Evolutionary conservation across 2,329 filamentous ascomycete genomes (phyloP).

Genomic region (Colletotrichum brevisporum): DNA sequence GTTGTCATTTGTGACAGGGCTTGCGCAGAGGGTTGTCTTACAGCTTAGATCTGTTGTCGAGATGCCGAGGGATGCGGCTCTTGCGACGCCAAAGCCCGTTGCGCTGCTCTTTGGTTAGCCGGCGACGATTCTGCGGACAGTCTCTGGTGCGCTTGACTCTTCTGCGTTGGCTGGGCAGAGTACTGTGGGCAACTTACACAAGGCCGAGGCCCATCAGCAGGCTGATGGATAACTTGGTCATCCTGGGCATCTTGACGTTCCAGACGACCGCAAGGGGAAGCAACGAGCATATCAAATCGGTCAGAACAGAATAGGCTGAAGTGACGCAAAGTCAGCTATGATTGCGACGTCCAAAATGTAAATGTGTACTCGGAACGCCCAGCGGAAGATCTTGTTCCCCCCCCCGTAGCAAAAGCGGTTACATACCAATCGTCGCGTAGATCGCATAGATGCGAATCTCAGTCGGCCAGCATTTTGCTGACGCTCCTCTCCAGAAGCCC

Average conservation of each 20-base stretch:
- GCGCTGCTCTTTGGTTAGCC: conserved; percentile 30
- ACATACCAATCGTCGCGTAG: conserved; percentile 49
- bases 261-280: conserved; percentile 50
- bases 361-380: background rate
- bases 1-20: background rate
- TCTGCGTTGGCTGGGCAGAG: background rate
- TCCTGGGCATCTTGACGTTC: conserved; percentile 48
- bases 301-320: conserved; percentile 45
- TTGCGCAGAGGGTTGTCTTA: conserved; percentile 27
- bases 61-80: conserved; percentile 44
- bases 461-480: conserved; percentile 47
- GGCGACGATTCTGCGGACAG: background rate
- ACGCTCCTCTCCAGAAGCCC: conserved; percentile 35
- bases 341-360: background rate
- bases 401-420: too few relatives aligned
- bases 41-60: conserved; percentile 45
- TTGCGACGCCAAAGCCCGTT: conserved; percentile 44
- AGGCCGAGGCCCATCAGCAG: conserved; percentile 49
- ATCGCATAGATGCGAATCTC: conserved; percentile 50
- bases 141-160: background rate
- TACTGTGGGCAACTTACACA: conserved; percentile 38
- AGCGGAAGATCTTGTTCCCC: background rate
- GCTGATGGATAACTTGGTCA: conserved; percentile 48
- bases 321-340: background rate
- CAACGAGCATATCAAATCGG: conserved; percentile 45